These are phyloP conservation scores for Fusarium annulatum DNA, from an alignment of 2,329 filamentous ascomycete genomes.

Conservation along the genomic window DNA sequence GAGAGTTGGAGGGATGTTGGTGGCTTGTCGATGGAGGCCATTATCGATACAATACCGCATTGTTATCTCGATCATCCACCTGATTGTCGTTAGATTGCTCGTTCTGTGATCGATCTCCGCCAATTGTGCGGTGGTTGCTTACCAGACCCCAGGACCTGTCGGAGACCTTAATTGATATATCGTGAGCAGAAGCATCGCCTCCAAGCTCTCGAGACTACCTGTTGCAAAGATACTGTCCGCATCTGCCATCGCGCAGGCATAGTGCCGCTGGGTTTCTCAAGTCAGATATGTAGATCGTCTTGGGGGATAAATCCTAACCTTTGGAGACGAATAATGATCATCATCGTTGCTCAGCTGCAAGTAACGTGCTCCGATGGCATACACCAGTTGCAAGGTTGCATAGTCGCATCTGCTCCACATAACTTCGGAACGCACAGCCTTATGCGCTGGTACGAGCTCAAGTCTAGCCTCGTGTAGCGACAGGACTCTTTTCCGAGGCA, in stretches of 20 bases:
- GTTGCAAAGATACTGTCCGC: neutral
- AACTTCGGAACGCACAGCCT: accelerated
- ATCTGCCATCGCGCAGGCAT: neutral
- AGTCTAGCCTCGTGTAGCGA: neutral
- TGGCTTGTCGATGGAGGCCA: neutral
- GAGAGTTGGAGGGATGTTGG: neutral
- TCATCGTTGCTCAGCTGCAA: slow-evolving; percentile 1
- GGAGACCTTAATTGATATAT: slow-evolving; percentile 5
- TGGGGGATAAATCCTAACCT: neutral
- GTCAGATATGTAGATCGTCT: neutral
- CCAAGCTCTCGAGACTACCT: slow-evolving; percentile 2
- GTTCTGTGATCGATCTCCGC: too few relatives aligned
- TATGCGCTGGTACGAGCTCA: neutral
- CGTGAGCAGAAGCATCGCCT: neutral
- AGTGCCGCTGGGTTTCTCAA: neutral
- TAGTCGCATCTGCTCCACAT: neutral
- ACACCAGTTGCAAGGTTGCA: neutral
- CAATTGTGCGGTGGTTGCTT: neutral
- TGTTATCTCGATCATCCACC: slow-evolving; percentile 8
- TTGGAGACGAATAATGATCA: neutral
- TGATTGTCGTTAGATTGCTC: accelerated
- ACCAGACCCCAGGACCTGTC: neutral
- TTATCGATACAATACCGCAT: neutral
- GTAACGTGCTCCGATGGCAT: slow-evolving; percentile 5
- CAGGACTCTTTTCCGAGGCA: neutral